Evolutionary conservation across 768 basidiomycete genomes (phyloP).

Genomic region (Mycena floridula): DNA sequence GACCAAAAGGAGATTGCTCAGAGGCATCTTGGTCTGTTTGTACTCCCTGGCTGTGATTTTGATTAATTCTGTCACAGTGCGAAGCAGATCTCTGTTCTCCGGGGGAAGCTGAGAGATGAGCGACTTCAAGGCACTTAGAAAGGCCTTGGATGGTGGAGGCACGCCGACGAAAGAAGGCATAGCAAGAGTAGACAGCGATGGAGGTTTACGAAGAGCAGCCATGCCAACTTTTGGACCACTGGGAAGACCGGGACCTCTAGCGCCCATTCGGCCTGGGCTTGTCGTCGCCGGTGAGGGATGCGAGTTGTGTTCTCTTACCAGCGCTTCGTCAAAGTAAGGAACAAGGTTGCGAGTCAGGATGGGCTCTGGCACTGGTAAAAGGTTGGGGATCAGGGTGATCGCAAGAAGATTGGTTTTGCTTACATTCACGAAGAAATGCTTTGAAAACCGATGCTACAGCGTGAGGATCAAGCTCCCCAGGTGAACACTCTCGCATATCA

Average conservation of each 20-base stretch:
- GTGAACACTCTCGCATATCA: constrained; percentile 69
- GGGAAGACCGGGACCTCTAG: constrained; percentile 27
- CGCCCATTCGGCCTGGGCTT: constrained; percentile 5
- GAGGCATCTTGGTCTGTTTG: constrained; percentile 84
- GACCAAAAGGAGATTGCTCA: constrained; percentile 82
- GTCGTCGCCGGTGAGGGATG: constrained; percentile 8
- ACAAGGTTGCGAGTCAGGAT: constrained; percentile 70
- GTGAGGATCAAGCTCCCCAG: constrained; percentile 90
- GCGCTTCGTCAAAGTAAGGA: constrained; percentile 74
- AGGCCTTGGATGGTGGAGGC: constrained; percentile 53
- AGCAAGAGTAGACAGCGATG: constrained; percentile 73
- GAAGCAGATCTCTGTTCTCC: constrained; percentile 81
- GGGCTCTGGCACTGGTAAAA: constrained; percentile 69
- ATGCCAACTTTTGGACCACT: constrained; percentile 30
- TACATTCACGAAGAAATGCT: constrained; percentile 87
- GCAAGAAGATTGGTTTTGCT: constrained; percentile 35
- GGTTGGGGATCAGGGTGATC: background rate
- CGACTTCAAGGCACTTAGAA: constrained; percentile 51
- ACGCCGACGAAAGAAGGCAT: constrained; percentile 60
- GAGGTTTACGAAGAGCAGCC: constrained; percentile 59
- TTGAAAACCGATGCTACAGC: constrained; percentile 92
- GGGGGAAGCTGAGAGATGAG: constrained; percentile 65
- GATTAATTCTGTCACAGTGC: constrained; percentile 78
- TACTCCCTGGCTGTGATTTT: constrained; percentile 62
- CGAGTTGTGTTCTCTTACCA: constrained; percentile 44